Evolutionary conservation across 2,329 filamentous ascomycete genomes (phyloP).

Genomic region (Epichloe typhina): DNA sequence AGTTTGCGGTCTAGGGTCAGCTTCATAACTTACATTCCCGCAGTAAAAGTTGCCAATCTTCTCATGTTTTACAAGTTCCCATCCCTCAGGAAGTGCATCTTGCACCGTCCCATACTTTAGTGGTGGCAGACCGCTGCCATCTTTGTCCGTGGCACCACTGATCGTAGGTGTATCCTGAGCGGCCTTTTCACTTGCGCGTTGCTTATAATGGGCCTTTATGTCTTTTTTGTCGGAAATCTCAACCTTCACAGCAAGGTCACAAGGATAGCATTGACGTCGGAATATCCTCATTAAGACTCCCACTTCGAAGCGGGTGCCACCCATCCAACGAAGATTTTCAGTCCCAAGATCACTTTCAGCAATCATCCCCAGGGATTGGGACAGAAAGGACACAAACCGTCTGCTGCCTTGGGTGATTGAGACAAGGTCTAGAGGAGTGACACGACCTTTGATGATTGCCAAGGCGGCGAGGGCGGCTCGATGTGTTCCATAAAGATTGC

Average conservation of each 20-base stretch:
- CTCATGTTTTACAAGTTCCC: constrained; percentile 60
- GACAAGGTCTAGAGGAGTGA: constrained; percentile 73
- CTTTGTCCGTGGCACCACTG: constrained; percentile 1
- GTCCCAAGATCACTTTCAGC: constrained; percentile 85
- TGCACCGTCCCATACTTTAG: constrained; percentile 69
- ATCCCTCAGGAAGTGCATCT: constrained; percentile 63
- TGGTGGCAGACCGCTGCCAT: constrained; percentile 48
- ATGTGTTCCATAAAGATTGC: constrained; percentile 75
- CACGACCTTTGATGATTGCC: constrained; percentile 72
- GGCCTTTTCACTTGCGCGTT: constrained; percentile 25
- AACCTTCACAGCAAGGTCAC: constrained; percentile 75
- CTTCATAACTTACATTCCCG: constrained; percentile 55
- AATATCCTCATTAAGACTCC: constrained; percentile 71
- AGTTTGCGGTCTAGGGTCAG: not conserved
- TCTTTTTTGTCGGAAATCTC: constrained; percentile 62
- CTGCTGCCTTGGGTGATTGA: constrained; percentile 72
- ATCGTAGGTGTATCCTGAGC: not conserved
- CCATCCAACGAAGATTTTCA: constrained; percentile 90
- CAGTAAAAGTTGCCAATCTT: constrained; percentile 86
- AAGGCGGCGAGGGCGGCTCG: constrained; percentile 65
- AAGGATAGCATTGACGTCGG: constrained; percentile 69
- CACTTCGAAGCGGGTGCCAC: constrained; percentile 68
- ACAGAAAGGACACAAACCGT: constrained; percentile 75
- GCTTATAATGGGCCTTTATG: constrained; percentile 61
- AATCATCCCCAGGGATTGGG: constrained; percentile 78